phyloP scores from a whole-genome alignment of 1,139 yeast species.

The Debaryomyces sp. region DNA sequence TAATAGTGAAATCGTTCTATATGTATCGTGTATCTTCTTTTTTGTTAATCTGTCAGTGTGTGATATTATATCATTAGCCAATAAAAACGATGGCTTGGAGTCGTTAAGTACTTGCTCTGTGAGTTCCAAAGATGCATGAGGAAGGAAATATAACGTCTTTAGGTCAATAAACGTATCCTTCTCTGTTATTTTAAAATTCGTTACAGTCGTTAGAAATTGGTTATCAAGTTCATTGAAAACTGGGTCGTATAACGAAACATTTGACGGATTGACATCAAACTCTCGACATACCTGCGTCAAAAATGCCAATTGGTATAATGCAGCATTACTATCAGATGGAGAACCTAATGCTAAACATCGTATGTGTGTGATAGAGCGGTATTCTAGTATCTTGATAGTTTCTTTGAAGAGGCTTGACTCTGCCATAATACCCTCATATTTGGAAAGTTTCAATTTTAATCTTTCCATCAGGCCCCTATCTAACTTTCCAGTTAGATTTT shows the following conservation, averaged over 20 bases:
- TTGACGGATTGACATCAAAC: conserved; percentile 19
- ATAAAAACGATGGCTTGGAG: conserved; percentile 34
- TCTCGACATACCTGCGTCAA: conserved; percentile 39
- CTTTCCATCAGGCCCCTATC: not conserved
- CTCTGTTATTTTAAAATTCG: conserved; percentile 26
- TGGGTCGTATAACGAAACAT: conserved; percentile 65
- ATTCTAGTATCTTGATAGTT: not conserved
- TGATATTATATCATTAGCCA: conserved; percentile 52
- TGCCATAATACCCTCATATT: conserved; percentile 1
- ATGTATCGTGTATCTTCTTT: conserved; percentile 39
- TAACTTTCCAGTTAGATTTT: not conserved
- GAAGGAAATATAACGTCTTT: conserved; percentile 55
- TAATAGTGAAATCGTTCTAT: conserved; percentile 44
- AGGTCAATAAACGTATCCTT: conserved; percentile 19
- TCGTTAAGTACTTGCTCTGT: conserved; percentile 46
- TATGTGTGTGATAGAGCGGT: conserved; percentile 25
- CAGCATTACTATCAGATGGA: conserved; percentile 57
- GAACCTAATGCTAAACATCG: conserved; percentile 78
- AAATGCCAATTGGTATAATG: conserved; percentile 67
- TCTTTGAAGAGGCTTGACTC: conserved; percentile 10
- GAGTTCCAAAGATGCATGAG: conserved; percentile 72
- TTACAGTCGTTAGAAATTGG: conserved; percentile 24
- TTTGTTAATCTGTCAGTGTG: conserved; percentile 57
- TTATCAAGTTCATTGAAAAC: conserved; percentile 52
- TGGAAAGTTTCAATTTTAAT: not conserved